Evolutionary conservation across 2,329 filamentous ascomycete genomes (phyloP).

Genomic region (Cladosporium sp.): DNA sequence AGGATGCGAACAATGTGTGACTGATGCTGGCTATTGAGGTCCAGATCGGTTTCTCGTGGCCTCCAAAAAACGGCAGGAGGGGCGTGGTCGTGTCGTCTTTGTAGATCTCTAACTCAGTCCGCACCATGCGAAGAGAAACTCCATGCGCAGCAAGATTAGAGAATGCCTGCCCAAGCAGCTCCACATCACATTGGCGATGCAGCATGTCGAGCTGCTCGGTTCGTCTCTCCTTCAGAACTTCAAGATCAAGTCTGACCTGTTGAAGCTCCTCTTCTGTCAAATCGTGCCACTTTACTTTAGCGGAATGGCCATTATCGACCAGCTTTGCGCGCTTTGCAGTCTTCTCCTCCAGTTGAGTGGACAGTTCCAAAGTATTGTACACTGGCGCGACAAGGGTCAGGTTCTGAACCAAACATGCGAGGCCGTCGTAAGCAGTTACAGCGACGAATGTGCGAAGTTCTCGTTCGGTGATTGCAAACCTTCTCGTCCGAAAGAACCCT

Average conservation of each 20-base stretch:
- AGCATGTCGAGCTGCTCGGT: not conserved
- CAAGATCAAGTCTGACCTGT: not conserved
- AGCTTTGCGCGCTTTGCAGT: not conserved
- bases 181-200: not conserved
- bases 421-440: conserved; percentile 1
- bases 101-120: not conserved
- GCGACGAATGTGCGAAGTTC: conserved; percentile 2
- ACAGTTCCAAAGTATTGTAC: not conserved
- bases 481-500: not conserved
- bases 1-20: not conserved
- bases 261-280: not conserved
- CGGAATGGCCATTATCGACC: not conserved
- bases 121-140: not conserved
- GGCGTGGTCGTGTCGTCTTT: not conserved
- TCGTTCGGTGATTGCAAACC: conserved; percentile 1
- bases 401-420: conserved; percentile 1
- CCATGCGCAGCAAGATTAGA: not conserved
- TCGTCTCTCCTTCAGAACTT: not conserved
- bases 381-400: conserved; percentile 10
- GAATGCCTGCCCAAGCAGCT: not conserved
- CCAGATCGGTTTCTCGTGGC: not conserved
- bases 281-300: not conserved
- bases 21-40: not conserved
- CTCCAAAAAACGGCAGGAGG: conserved; percentile 2
- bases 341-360: not conserved